Percentiles rank a stretch among this genome's conserved stretches.
Conservation (phyloP, 352 stramenopile species). For the Blastocystis sp. region DNA sequence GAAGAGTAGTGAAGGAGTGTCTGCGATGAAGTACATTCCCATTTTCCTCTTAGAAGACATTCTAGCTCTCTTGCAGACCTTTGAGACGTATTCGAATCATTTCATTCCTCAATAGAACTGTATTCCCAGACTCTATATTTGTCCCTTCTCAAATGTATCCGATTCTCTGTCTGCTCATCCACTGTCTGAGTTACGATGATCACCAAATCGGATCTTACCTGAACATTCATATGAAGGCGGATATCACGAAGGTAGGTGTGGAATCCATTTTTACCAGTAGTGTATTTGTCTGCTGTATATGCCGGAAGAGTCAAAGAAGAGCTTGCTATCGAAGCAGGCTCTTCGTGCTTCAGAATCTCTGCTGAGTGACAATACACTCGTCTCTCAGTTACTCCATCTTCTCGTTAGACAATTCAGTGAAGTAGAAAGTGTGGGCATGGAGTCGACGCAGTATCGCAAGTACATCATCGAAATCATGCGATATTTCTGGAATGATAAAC, state of each 20-base stretch:
- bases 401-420: constrained; percentile 31
- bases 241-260: background rate
- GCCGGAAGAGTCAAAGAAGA: background rate
- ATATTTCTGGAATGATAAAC: background rate
- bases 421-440: background rate
- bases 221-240: constrained; percentile 21
- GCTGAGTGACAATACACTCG: background rate
- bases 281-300: background rate
- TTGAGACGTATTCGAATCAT: background rate
- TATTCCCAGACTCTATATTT: background rate
- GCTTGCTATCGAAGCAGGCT: background rate
- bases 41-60: background rate
- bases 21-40: background rate
- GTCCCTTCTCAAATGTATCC: background rate
- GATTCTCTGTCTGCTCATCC: background rate
- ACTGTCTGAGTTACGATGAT: background rate
- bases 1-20: background rate
- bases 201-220: background rate
- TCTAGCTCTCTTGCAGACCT: background rate
- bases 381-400: background rate
- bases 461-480: constrained; percentile 35
- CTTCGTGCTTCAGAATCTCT: background rate
- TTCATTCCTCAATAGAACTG: background rate
- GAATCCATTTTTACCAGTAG: background rate
- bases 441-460: constrained; percentile 29